Base-by-base conservation (phyloP, 2,329 filamentous ascomycete species). In the Botrytis deweyae region DNA sequence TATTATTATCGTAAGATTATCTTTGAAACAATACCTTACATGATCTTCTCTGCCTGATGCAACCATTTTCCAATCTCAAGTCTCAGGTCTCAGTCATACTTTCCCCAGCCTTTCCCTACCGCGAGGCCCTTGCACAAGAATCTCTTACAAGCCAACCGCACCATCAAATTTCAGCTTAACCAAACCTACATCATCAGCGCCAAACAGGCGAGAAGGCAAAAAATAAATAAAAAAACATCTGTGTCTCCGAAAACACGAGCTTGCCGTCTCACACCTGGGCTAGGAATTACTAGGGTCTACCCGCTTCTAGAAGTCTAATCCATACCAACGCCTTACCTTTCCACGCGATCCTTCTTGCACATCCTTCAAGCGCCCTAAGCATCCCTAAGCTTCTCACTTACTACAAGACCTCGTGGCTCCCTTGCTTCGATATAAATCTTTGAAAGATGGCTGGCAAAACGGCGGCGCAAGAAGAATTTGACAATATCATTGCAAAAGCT, bases 381-480 rank as follows among this genome's bases (percentile, higher is more conserved):
- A 61, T 49, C 25, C 55, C 68, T 42, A 46, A 64, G 38, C 25
- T 52, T 59, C 63, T 38, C 65, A 67, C 72, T 46, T 52, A 49
- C 72, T 69, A 75, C 76, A 77, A 77, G 72, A 74, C 75, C 74
- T 72, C 75, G 63, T 75, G 72, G 64, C 73, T 72, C 74, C 75
- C 74, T 74, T 77, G 68, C 71, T 61, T 14, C 16, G 22, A 20
- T 64, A 62, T 59, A 59, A 68, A 58, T 69, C 68, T 40, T 66
- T 59, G 68, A 68, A 78, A 36, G 46, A 81, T 81, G 80, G 76
- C 79, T 25, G 76, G 79, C 76, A 84, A 85, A 69, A 89, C 89
- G 72, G 84, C 88, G 74, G 89, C 89, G 70, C 88, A 91, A 82
- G 88, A 91, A 84, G 89, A 92, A 83, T 91, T 91, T 82, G 87